Conservation (phyloP, 2,329 filamentous ascomycete genomes). For the Chrysoporthe austroafricana region DNA sequence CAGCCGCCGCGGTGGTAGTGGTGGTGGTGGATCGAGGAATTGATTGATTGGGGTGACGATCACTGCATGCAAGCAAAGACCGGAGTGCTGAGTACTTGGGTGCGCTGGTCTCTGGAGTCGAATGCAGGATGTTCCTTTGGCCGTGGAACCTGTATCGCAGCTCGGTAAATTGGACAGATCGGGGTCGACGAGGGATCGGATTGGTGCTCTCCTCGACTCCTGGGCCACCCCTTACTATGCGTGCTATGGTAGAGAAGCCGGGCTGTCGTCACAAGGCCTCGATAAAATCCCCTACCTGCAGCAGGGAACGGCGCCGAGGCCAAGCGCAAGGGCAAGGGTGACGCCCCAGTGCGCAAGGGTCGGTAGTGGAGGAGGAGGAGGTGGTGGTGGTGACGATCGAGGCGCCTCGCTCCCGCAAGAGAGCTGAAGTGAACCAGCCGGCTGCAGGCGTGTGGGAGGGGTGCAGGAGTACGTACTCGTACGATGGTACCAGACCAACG, state of each 20-base stretch:
- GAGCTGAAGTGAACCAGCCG: background rate
- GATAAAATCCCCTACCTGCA: too few relatives aligned
- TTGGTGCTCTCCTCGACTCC: conserved; percentile 1
- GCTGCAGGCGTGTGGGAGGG: background rate
- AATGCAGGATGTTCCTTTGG: conserved; percentile 12
- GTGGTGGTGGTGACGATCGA: background rate
- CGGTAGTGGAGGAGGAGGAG: background rate
- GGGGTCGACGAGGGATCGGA: background rate
- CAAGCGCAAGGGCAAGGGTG: background rate
- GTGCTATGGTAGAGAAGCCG: too few relatives aligned
- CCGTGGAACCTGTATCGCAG: background rate
- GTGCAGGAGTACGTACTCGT: background rate
- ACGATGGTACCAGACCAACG: background rate
- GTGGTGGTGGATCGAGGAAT: background rate
- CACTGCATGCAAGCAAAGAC: too few relatives aligned
- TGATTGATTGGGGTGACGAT: too few relatives aligned
- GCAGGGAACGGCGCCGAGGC: background rate
- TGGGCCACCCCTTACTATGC: background rate
- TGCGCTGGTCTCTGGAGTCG: background rate
- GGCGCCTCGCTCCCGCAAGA: background rate
- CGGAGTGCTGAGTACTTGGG: too few relatives aligned
- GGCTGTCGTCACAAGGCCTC: conserved; percentile 6
- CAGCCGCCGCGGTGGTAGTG: background rate
- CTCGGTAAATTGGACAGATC: conserved; percentile 1
- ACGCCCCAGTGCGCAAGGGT: background rate